phyloP scores from a whole-genome alignment of 140 eudicot species.

The Stevia rebaudiana region DNA sequence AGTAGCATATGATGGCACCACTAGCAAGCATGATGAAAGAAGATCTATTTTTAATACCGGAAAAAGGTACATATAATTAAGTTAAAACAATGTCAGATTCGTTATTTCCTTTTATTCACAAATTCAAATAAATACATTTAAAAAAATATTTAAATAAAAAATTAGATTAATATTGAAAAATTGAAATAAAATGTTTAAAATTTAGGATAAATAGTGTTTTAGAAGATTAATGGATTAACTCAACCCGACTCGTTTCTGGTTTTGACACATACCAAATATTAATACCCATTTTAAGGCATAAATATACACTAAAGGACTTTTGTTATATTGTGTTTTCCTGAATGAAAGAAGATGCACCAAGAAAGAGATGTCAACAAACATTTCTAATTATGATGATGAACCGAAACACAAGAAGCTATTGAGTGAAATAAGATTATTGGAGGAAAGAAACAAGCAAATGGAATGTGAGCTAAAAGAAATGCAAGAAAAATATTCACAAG shows the following conservation, averaged over 20 bases:
- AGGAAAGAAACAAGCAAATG: constrained; percentile 68
- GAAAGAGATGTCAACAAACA: no score
- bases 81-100: background rate
- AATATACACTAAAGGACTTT: constrained; percentile 7
- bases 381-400: no score
- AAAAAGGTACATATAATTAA: constrained; percentile 35
- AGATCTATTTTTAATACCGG: constrained; percentile 20
- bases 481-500: constrained; percentile 87
- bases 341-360: constrained; percentile 16
- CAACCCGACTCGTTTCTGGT: no score
- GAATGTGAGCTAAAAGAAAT: constrained; percentile 79
- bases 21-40: constrained; percentile 30
- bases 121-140: no score
- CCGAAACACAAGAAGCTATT: constrained; percentile 37
- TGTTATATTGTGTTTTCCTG: constrained; percentile 25
- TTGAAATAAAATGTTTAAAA: no score
- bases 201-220: no score
- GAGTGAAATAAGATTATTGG: constrained; percentile 48
- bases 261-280: no score
- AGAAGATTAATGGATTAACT: no score
- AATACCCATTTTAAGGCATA: background rate
- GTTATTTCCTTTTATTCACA: background rate
- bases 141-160: background rate
- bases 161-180: no score
- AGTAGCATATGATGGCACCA: constrained; percentile 13